Base-by-base conservation (phyloP, 805 yeast genomes). In the Blastobotrys robertii region DNA sequence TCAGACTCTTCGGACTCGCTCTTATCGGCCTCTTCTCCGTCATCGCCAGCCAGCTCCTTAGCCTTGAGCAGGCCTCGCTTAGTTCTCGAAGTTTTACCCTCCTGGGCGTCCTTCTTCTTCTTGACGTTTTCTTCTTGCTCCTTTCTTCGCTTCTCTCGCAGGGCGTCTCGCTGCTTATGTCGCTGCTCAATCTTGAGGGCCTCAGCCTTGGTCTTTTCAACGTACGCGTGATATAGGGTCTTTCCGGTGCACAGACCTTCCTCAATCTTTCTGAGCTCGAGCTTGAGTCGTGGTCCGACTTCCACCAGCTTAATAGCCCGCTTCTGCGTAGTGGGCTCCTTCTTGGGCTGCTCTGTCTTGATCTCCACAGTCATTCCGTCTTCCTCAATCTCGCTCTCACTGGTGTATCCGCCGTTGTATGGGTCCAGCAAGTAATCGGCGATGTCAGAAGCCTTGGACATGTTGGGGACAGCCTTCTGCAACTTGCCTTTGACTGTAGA, bases 381-480 rank as follows among this genome's bases (percentile, higher is more conserved):
- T 47, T 88, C 96, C 56, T 92, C 97, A 36, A 87, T 78, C 67
- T 90, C 98, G 3, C 94, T 82, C 55, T 90, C 98, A 38, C 92
- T 80, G 1, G 96, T 85, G 58, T 80, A 77, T 1, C 79, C 85
- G 31, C 78, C 77, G 16, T 88, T 79, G 57, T 84, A 84, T 2
- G 87, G 87, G 58, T 87, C 96, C 43, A 86, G 68, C 42, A 90
- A 70, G 50, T 83, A 73, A 53, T 90, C 95, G 6, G 94, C 74
- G 34, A 88, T 84, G 59, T 88, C 97, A 34, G 68, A 67, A 37
- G 78, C 78, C 32, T 67, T 70, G 30, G 76, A 66, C 58, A 88
- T 64, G 55, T 81, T 80, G 36, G 96, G 96, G 48, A 87, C 62
- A 15, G 66, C 64, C 53, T 81, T 81, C 55, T 75, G 76, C 34